Conservation (phyloP, 495 filamentous ascomycete species). For the Chlorociboria aeruginascens region DNA sequence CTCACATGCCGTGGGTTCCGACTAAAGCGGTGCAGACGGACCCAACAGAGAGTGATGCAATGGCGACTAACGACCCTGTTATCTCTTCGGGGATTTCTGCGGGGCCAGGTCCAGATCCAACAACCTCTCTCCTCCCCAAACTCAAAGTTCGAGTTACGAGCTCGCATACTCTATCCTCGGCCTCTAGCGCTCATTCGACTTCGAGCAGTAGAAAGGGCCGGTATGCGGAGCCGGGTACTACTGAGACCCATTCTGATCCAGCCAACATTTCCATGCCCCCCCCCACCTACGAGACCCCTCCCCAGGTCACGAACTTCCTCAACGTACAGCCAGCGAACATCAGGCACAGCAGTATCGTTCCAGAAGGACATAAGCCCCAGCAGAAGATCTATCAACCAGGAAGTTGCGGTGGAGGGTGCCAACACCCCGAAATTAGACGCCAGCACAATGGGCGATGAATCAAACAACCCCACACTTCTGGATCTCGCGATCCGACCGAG, state of each 20-base stretch:
- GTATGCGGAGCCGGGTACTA: conserved; percentile 32
- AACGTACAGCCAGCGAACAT: conserved; percentile 5
- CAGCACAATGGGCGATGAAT: conserved; percentile 18
- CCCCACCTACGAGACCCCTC: conserved; percentile 24
- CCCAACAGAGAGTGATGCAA: not conserved
- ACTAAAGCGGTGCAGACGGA: not conserved
- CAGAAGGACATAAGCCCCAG: not conserved
- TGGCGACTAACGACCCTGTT: conserved; percentile 7
- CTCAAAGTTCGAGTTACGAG: not conserved
- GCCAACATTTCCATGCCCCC: conserved; percentile 52
- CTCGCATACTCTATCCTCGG: conserved; percentile 19
- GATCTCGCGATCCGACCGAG: conserved; percentile 34
- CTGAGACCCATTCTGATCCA: conserved; percentile 32
- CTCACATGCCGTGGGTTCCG: not conserved
- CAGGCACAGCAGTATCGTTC: not conserved
- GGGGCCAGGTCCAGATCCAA: not conserved
- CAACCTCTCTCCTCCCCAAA: conserved; percentile 1
- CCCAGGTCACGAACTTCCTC: conserved; percentile 13
- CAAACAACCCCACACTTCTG: conserved; percentile 22
- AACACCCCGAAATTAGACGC: conserved; percentile 31
- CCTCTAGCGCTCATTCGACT: conserved; percentile 21
- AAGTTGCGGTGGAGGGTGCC: conserved; percentile 26
- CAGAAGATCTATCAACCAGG: conserved; percentile 9
- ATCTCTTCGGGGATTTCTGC: not conserved
- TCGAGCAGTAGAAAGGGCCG: conserved; percentile 35